phyloP scores from a whole-genome alignment of 805 yeast genomes.

The Candida krabiensis region DNA sequence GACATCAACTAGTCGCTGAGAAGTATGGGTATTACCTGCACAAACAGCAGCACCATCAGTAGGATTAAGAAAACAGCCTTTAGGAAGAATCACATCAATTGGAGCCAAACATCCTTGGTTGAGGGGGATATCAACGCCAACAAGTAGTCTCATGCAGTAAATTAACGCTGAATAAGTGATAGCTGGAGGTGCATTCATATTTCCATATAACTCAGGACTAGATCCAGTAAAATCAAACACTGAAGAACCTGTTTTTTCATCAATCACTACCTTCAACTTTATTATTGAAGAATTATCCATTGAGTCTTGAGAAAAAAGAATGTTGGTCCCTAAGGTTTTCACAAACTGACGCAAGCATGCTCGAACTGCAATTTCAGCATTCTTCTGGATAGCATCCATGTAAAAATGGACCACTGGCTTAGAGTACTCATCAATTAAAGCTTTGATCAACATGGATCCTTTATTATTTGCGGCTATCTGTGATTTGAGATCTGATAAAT shows the following conservation, averaged over 20 bases:
- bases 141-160: slow-evolving; percentile 49
- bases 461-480: slow-evolving; percentile 54
- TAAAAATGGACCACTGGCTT: slow-evolving; percentile 43
- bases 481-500: slow-evolving; percentile 49
- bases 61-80: slow-evolving; percentile 36
- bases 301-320: slow-evolving; percentile 45
- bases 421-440: slow-evolving; percentile 44
- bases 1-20: slow-evolving; percentile 85
- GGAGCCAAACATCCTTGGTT: slow-evolving; percentile 52
- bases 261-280: slow-evolving; percentile 41
- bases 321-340: slow-evolving; percentile 35
- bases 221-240: slow-evolving; percentile 56
- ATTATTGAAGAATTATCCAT: slow-evolving; percentile 59
- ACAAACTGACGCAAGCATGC: slow-evolving; percentile 36
- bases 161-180: slow-evolving; percentile 54
- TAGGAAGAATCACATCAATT: slow-evolving; percentile 31
- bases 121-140: slow-evolving; percentile 53
- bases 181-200: slow-evolving; percentile 55
- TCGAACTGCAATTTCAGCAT: slow-evolving; percentile 50
- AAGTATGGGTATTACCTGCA: slow-evolving; percentile 66
- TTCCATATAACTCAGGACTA: slow-evolving; percentile 51
- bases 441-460: slow-evolving; percentile 46
- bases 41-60: slow-evolving; percentile 45
- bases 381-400: slow-evolving; percentile 45
- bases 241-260: slow-evolving; percentile 41